Evolutionary conservation across 1,284 basidiomycete genomes (phyloP).

Genomic region (Sphaerobolus stellatus): DNA sequence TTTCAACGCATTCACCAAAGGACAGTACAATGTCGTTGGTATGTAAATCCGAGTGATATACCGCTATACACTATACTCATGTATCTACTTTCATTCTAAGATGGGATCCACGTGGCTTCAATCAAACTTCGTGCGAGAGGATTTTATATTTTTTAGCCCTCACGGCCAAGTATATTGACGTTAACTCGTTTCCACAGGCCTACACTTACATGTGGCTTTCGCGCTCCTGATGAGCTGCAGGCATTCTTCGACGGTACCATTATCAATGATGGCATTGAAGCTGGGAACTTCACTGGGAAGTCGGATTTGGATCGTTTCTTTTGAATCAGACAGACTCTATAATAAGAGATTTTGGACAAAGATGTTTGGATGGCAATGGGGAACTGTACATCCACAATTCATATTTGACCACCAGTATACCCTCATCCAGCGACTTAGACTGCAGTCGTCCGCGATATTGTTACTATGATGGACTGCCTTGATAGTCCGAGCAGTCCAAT

Average conservation of each 20-base stretch:
- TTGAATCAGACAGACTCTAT: neutral
- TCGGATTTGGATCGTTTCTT: constrained; percentile 11
- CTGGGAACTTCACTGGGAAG: constrained; percentile 5
- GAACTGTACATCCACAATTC: constrained; percentile 6
- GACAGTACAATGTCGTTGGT: constrained; percentile 5
- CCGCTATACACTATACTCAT: neutral
- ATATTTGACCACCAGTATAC: neutral
- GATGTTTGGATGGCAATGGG: constrained; percentile 10
- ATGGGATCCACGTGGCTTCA: constrained; percentile 21
- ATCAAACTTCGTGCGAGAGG: constrained; percentile 1
- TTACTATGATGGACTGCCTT: constrained; percentile 13
- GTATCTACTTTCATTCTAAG: neutral
- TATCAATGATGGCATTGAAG: constrained; percentile 5
- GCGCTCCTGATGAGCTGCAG: neutral
- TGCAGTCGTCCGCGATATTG: constrained; percentile 14
- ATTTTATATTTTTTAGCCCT: too few relatives aligned
- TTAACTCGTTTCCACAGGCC: neutral
- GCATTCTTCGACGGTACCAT: neutral
- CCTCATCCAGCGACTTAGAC: neutral
- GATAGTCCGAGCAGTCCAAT: constrained; percentile 10
- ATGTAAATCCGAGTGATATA: neutral
- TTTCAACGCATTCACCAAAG: neutral
- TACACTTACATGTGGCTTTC: neutral
- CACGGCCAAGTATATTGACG: neutral
- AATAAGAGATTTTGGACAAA: neutral